Evolutionary conservation across 176 grass and related monocot species (phyloP).

Genomic region (Oryza meyeriana): DNA sequence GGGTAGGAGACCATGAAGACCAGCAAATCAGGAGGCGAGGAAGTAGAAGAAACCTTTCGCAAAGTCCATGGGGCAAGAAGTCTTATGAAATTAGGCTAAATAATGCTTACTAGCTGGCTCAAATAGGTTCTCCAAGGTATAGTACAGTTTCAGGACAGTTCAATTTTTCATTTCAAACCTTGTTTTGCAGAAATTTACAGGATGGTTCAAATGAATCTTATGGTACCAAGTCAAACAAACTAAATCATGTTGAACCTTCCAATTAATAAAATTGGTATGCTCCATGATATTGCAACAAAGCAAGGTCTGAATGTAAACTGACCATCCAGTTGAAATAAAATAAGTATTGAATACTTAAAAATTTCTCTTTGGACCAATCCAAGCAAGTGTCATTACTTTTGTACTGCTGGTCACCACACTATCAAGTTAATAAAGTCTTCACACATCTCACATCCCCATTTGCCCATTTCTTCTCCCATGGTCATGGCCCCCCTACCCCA

Average conservation of each 20-base stretch:
- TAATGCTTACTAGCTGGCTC: background rate
- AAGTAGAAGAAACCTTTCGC: background rate
- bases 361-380: constrained; percentile 9
- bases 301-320: constrained; percentile 28
- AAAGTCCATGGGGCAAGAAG: background rate
- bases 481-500: constrained; percentile 21
- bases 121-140: background rate
- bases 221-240: background rate
- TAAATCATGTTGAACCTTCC: background rate
- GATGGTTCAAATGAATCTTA: background rate
- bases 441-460: constrained; percentile 13
- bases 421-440: constrained; percentile 29
- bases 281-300: background rate
- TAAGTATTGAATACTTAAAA: constrained; percentile 7
- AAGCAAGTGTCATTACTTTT: constrained; percentile 13
- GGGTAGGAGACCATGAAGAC: background rate
- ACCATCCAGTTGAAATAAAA: constrained; percentile 9
- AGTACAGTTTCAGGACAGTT: background rate
- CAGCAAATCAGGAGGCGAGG: background rate
- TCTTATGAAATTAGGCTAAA: background rate
- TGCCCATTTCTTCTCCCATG: constrained; percentile 9
- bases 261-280: background rate
- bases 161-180: background rate
- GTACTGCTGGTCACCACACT: background rate
- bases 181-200: background rate